These are phyloP conservation scores for Solanum chacoense DNA, from an alignment of 305 asterid genomes.

Conservation along the genomic window DNA sequence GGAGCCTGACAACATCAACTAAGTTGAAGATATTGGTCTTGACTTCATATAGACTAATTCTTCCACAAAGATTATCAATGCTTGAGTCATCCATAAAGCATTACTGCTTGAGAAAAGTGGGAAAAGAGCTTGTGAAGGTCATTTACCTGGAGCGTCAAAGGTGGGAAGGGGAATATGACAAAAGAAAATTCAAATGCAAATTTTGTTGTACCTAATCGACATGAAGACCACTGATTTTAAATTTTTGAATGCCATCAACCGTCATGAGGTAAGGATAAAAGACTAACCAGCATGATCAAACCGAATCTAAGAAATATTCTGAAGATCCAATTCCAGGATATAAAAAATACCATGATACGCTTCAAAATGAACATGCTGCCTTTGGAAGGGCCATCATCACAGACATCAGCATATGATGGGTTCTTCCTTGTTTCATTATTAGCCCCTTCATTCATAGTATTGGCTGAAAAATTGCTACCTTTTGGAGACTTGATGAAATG, in stretches of 20 bases:
- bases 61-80: neutral
- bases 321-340: constrained; percentile 1
- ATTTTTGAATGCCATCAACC: neutral
- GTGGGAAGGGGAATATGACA: neutral
- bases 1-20: neutral
- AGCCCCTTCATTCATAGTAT: constrained; percentile 23
- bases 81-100: neutral
- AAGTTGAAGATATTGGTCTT: neutral
- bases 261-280: neutral
- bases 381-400: constrained; percentile 30
- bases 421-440: constrained; percentile 26
- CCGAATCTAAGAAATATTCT: neutral
- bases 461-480: constrained; percentile 18
- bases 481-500: constrained; percentile 36
- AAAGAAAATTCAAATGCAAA: neutral
- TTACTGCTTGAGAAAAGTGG: neutral
- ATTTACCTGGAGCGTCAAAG: neutral
- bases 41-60: neutral
- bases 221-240: neutral
- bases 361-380: constrained; percentile 73
- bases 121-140: neutral
- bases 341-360: constrained; percentile 77
- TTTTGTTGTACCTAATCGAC: neutral
- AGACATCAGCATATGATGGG: constrained; percentile 27
- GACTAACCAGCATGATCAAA: neutral